Base-by-base conservation (phyloP, 2,329 filamentous ascomycete species). In the Pseudocercospora vitis region DNA sequence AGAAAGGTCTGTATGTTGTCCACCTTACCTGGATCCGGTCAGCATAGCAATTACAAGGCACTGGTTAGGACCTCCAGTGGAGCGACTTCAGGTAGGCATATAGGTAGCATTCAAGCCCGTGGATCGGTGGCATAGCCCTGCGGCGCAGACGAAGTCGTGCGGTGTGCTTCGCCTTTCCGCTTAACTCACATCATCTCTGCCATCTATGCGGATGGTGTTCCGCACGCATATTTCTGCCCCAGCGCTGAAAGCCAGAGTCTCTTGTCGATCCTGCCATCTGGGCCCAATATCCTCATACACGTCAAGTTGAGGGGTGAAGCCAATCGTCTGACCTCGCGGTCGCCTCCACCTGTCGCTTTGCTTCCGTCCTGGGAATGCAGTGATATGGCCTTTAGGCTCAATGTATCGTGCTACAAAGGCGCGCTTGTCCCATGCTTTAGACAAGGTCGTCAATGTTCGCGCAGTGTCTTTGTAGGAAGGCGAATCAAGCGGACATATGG, bases 211-310 rank as follows among this genome's bases (percentile, higher is more conserved):
- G 1, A 73, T 76, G 19, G 73, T 73, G 50, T 77, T 70, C 60
- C 76, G 78, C 8, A 76, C 70, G 3, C 80, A 69, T 7, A 86
- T 64, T 53, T 82, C 76, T 2, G 82, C 78, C 1, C 80, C 83
- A 9, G 82, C 82, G 48, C 82, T 82, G 76, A 81, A 84, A 2
- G 76, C 80, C 6, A 86, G 65, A 0, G 81, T 76, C 63, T 85
- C 82, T 61, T 74, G 76, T 58, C 79, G 73, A 44, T 78, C 71
- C 42, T 69, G 67, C 76, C 77, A 81, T 52, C 68, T 69, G 1
- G 56, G 50, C 5, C 57, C 62, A 35, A 66, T 51, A 8, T 63
- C 56, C 48, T 69, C 66, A 24, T 59, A 63, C 3, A 65, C 65
- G 45, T 68, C 67, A 11, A 69, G 37, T 14, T 66, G 64, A 14